phyloP scores from a whole-genome alignment of 2,329 filamentous ascomycete species.

The Lanzia echinophila region DNA sequence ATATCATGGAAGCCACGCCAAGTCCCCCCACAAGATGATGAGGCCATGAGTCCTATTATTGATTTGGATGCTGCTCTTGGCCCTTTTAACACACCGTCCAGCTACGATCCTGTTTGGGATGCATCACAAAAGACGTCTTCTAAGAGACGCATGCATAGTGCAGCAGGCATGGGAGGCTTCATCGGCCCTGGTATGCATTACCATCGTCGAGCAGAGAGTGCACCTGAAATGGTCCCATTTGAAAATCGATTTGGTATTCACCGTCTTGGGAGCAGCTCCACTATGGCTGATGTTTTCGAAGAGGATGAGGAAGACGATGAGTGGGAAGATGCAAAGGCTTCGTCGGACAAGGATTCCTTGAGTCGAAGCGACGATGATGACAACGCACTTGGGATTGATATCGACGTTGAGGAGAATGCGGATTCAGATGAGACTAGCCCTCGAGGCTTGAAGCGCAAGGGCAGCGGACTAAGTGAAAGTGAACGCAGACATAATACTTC shows the following conservation, averaged over 20 bases:
- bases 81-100: slow-evolving; percentile 77
- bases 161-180: slow-evolving; percentile 63
- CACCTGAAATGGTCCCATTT: slow-evolving; percentile 57
- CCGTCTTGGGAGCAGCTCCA: slow-evolving; percentile 59
- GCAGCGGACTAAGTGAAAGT: slow-evolving; percentile 41
- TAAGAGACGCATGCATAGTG: slow-evolving; percentile 69
- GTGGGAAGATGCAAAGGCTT: slow-evolving; percentile 31
- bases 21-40: slow-evolving; percentile 44
- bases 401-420: slow-evolving; percentile 40
- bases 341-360: slow-evolving; percentile 30
- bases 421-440: slow-evolving; percentile 33
- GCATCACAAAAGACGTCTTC: slow-evolving; percentile 54
- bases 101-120: slow-evolving; percentile 58
- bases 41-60: slow-evolving; percentile 72
- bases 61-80: slow-evolving; percentile 91
- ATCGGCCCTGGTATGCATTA: slow-evolving; percentile 65
- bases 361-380: slow-evolving; percentile 32
- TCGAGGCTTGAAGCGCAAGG: slow-evolving; percentile 36
- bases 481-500: slow-evolving; percentile 32
- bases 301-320: slow-evolving; percentile 64
- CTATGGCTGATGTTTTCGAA: slow-evolving; percentile 83
- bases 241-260: slow-evolving; percentile 57
- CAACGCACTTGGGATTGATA: slow-evolving; percentile 34
- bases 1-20: slow-evolving; percentile 35
- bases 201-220: slow-evolving; percentile 72